Evolutionary conservation across 352 stramenopile species (phyloP).

Genomic region (Elongisporangium prolatum): DNA sequence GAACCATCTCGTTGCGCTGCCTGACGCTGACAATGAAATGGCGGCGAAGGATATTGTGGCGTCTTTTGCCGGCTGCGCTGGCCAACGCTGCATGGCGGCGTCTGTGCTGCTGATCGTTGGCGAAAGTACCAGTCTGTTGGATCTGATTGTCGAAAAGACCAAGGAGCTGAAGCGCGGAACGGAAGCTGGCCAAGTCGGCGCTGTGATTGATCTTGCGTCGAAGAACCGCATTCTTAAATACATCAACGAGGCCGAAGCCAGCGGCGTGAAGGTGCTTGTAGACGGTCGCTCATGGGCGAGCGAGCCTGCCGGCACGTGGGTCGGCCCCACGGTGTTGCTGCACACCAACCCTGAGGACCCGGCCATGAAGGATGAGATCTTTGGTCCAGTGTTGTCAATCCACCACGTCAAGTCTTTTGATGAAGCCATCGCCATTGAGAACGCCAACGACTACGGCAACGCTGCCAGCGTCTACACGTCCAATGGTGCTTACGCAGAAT

Average conservation of each 20-base stretch:
- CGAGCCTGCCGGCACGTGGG: constrained; percentile 75
- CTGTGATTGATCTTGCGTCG: constrained; percentile 91
- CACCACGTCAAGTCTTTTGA: constrained; percentile 82
- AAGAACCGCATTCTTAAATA: constrained; percentile 92
- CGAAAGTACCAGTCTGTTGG: constrained; percentile 68
- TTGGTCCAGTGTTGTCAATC: constrained; percentile 96
- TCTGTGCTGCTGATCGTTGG: constrained; percentile 93
- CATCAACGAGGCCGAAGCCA: constrained; percentile 89
- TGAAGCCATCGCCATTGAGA: constrained; percentile 95
- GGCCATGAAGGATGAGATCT: constrained; percentile 95
- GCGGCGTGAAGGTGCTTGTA: constrained; percentile 87
- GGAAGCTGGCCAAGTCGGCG: constrained; percentile 90
- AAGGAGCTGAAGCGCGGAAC: constrained; percentile 85
- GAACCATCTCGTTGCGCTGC: constrained; percentile 96
- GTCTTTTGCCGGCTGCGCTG: constrained; percentile 94
- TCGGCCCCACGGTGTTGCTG: constrained; percentile 95
- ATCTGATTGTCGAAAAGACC: constrained; percentile 86
- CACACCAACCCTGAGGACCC: constrained; percentile 84
- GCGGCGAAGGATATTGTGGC: constrained; percentile 94
- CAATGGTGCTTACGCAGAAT: constrained; percentile 91
- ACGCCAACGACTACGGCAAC: constrained; percentile 96
- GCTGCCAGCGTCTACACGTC: constrained; percentile 96
- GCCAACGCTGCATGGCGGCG: constrained; percentile 96
- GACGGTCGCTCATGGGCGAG: constrained; percentile 86
- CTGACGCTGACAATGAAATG: constrained; percentile 91